Evolutionary conservation across 1,284 basidiomycete species (phyloP).

Genomic region (Heterobasidion parviporum): DNA sequence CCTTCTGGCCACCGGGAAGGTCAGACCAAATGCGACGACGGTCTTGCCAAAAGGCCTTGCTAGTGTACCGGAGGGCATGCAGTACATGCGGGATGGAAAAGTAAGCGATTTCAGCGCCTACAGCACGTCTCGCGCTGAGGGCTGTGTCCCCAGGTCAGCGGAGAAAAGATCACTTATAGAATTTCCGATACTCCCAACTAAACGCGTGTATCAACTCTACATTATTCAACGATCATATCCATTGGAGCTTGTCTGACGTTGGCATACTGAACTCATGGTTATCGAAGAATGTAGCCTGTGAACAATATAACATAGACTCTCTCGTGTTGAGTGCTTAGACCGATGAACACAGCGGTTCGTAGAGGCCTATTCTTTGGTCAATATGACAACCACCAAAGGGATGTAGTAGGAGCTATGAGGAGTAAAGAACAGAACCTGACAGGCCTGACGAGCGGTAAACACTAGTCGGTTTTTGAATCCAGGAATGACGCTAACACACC

Average conservation of each 20-base stretch:
- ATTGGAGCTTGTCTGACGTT: not conserved
- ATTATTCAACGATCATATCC: too few relatives aligned
- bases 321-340: too few relatives aligned
- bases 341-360: too few relatives aligned
- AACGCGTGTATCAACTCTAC: not conserved
- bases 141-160: conserved; percentile 2
- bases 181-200: conserved; percentile 4
- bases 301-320: not conserved
- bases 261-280: not conserved
- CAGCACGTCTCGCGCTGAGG: too few relatives aligned
- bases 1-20: not conserved
- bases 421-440: too few relatives aligned
- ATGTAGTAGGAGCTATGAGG: too few relatives aligned
- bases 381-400: too few relatives aligned
- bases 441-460: too few relatives aligned
- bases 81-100: conserved; percentile 1
- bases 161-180: conserved; percentile 7
- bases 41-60: not conserved
- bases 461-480: too few relatives aligned
- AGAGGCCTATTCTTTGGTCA: too few relatives aligned
- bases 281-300: conserved; percentile 1
- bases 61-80: not conserved
- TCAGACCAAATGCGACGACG: not conserved
- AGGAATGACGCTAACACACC: too few relatives aligned
- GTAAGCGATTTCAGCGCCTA: not conserved